Evolutionary conservation across 148 eudicot species (phyloP).

Genomic region (Rhododendron henanense): DNA sequence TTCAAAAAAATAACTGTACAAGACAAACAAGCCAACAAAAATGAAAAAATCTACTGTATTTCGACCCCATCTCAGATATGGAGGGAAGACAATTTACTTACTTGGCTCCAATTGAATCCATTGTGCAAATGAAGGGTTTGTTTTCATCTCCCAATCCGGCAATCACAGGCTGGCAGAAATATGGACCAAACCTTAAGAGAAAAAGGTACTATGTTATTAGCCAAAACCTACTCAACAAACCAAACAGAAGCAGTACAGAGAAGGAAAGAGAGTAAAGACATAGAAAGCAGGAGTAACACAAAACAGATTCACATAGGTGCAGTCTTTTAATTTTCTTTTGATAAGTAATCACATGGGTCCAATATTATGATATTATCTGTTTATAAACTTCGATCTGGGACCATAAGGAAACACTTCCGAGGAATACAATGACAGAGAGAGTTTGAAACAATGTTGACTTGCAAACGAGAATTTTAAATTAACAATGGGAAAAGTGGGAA

Average conservation of each 20-base stretch:
- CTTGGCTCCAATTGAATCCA: constrained; percentile 99
- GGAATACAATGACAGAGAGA: not conserved
- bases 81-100: constrained; percentile 37
- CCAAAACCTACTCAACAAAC: not conserved
- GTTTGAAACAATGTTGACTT: not conserved
- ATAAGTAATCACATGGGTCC: not conserved
- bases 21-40: not conserved
- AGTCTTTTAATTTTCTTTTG: no score
- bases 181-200: constrained; percentile 78
- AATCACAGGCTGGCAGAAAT: constrained; percentile 94
- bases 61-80: not conserved
- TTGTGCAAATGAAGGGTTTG: constrained; percentile 98
- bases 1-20: not conserved
- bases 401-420: not conserved
- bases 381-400: not conserved
- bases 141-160: constrained; percentile 88
- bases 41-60: not conserved
- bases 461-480: not conserved
- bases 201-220: not conserved
- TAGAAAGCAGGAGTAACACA: not conserved
- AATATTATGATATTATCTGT: not conserved
- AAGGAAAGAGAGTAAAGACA: not conserved
- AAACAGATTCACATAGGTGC: not conserved
- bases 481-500: not conserved
- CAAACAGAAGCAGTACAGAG: not conserved